Base-by-base conservation (phyloP, 2,329 filamentous ascomycete genomes). In the Colletotrichum sp. region DNA sequence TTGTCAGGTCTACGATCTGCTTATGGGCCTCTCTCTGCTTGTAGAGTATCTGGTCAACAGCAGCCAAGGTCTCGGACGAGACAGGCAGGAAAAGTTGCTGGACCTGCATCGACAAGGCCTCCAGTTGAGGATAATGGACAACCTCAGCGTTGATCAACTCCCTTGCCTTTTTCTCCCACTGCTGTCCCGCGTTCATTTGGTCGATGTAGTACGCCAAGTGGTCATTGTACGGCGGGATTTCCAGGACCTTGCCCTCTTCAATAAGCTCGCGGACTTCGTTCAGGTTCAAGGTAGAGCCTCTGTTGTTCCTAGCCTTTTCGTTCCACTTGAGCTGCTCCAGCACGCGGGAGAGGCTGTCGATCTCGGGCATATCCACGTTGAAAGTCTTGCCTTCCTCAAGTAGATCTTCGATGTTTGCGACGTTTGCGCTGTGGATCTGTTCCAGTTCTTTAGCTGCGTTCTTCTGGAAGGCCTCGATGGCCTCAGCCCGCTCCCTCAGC, bases 21-120 rank as follows among this genome's bases (percentile, higher is more conserved):
- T 95, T 93, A 82, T 98, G 96, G 1, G 96, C 96, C 82, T 99
- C 97, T 25, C 97, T 93, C 83, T 99, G 97, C 85, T 98, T 99
- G 84, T 96, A 96, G 74, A 99, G 88, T 72, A 99, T 98, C 65
- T 95, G 94, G 81, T 99, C 97, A 30, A 99, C 95, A 11, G 92
- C 90, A 9, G 92, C 91, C 29, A 98, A 89, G 0, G 96, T 99
- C 39, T 96, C 94, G 6, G 92, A 88, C 2, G 95, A 94, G 25
- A 99, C 96, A 0, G 97, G 96, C 22, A 98, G 89, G 7, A 90
- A 90, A 22, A 39, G 92, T 90, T 32, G 83, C 88, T 73, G 90
- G 1, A 96, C 96, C 85, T 99, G 96, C 66, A 92, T 92, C 2
- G 96, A 98, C 8, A 99, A 88, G 0, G 96, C 95, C 84, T 99